Conservation (phyloP, 1,284 basidiomycete species). For the Austroboletus niveus region DNA sequence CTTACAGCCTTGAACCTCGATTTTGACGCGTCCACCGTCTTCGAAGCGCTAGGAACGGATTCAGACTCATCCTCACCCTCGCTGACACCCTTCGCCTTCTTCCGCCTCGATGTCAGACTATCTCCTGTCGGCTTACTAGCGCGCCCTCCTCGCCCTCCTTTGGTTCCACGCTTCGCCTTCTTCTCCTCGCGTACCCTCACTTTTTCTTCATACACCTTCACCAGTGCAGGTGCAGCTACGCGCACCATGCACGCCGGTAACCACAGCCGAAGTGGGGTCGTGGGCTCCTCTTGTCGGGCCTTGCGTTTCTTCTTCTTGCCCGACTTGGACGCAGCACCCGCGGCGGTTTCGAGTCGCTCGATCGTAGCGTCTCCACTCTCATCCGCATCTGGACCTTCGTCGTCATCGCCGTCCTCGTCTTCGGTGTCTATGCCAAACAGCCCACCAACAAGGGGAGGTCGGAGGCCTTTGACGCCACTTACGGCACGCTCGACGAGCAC, state of each 20-base stretch:
- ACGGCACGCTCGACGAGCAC: constrained; percentile 62
- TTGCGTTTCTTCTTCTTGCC: constrained; percentile 37
- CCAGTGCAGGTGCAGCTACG: constrained; percentile 61
- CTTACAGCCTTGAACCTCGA: constrained; percentile 4
- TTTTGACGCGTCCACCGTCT: constrained; percentile 3
- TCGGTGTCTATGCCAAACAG: constrained; percentile 45
- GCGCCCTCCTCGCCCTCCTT: constrained; percentile 8
- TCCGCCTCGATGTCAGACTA: constrained; percentile 2
- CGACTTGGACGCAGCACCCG: constrained; percentile 36
- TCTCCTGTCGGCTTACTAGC: not conserved
- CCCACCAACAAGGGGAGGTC: constrained; percentile 47
- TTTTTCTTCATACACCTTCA: constrained; percentile 56
- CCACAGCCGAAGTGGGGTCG: constrained; percentile 61
- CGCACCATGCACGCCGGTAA: constrained; percentile 74
- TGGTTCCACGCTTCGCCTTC: constrained; percentile 42
- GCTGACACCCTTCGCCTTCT: not conserved
- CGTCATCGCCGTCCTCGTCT: constrained; percentile 40
- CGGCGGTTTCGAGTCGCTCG: constrained; percentile 41
- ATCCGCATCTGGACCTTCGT: constrained; percentile 36
- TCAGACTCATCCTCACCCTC: not conserved
- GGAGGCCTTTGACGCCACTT: constrained; percentile 60
- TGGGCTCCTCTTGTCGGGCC: constrained; percentile 41
- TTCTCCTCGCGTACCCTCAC: constrained; percentile 49
- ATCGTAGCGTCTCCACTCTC: constrained; percentile 37
- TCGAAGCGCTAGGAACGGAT: constrained; percentile 8